These are phyloP conservation scores for Beauveria varroae DNA, from an alignment of 2,329 filamentous ascomycete species.

Conservation along the genomic window DNA sequence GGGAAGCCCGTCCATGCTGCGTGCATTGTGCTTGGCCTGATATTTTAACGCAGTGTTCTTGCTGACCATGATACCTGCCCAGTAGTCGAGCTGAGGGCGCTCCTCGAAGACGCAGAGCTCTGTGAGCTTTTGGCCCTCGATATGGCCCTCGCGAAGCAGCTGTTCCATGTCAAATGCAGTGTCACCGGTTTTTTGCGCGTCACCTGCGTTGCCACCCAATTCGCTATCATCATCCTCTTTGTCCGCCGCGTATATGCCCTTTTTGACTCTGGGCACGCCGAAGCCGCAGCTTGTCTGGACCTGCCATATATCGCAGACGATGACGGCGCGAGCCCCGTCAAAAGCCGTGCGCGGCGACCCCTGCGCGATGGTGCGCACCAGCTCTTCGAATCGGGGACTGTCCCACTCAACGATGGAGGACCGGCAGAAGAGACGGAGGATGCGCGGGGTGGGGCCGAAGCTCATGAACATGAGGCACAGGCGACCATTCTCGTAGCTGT, in stretches of 20 bases:
- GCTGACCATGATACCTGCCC: slow-evolving; percentile 39
- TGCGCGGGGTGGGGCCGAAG: slow-evolving; percentile 51
- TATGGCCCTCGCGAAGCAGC: slow-evolving; percentile 19
- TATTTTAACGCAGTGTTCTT: slow-evolving; percentile 46
- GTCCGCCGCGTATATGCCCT: slow-evolving; percentile 26
- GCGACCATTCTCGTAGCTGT: slow-evolving; percentile 69
- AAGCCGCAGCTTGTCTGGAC: slow-evolving; percentile 62
- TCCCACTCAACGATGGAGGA: slow-evolving; percentile 54
- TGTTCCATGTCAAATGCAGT: slow-evolving; percentile 15
- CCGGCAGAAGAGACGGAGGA: slow-evolving; percentile 56
- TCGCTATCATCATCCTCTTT: slow-evolving; percentile 14
- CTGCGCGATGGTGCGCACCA: slow-evolving; percentile 35
- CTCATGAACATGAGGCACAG: slow-evolving; percentile 69
- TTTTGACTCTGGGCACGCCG: slow-evolving; percentile 49
- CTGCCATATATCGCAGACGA: slow-evolving; percentile 55
- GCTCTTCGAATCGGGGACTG: slow-evolving; percentile 37
- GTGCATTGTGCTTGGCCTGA: slow-evolving; percentile 46
- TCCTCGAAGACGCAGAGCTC: slow-evolving; percentile 41
- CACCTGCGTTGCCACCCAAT: slow-evolving; percentile 12
- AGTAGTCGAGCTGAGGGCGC: slow-evolving; percentile 48
- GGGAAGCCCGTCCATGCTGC: slow-evolving; percentile 52
- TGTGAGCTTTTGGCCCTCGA: slow-evolving; percentile 19
- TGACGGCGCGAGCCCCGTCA: slow-evolving; percentile 50
- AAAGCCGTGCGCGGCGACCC: slow-evolving; percentile 29
- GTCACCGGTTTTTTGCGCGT: background rate